A percentile compares a stretch with the other conserved stretches of the same genome.
These are phyloP conservation scores for Aspergillus caelatus DNA, from an alignment of 2,329 filamentous ascomycete genomes.

Conservation along the genomic window DNA sequence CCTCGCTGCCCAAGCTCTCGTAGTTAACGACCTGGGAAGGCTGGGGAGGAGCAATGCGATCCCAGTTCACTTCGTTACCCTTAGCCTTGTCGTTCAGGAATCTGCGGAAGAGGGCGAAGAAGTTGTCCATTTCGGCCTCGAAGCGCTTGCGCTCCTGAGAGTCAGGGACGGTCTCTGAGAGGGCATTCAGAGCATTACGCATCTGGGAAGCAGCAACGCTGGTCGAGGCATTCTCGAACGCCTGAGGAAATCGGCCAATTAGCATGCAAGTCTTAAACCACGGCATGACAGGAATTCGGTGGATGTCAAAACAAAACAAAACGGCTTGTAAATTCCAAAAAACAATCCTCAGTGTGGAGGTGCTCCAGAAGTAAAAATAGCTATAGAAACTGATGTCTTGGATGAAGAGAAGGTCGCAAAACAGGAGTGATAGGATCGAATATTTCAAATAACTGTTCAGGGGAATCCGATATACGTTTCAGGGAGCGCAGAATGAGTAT, in stretches of 20 bases:
- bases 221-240: slow-evolving; percentile 98
- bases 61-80: slow-evolving; percentile 95
- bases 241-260: slow-evolving; percentile 56
- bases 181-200: slow-evolving; percentile 93
- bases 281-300: neutral
- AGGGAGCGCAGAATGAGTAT: neutral
- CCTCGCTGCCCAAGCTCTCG: slow-evolving; percentile 81
- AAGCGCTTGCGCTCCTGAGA: slow-evolving; percentile 76
- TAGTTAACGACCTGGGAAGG: slow-evolving; percentile 95
- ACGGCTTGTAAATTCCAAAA: too few relatives aligned
- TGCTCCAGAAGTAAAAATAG: too few relatives aligned
- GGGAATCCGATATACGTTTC: neutral
- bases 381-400: too few relatives aligned
- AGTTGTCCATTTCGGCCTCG: slow-evolving; percentile 99
- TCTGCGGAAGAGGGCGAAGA: slow-evolving; percentile 97
- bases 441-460: neutral
- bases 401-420: too few relatives aligned
- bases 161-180: slow-evolving; percentile 87
- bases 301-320: neutral
- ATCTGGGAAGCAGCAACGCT: slow-evolving; percentile 98
- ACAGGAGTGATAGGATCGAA: neutral
- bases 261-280: neutral
- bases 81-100: slow-evolving; percentile 99
- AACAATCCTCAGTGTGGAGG: too few relatives aligned
- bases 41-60: slow-evolving; percentile 91